Evolutionary conservation across 352 stramenopile genomes (phyloP).

Genomic region (Phytopythium sindhum): DNA sequence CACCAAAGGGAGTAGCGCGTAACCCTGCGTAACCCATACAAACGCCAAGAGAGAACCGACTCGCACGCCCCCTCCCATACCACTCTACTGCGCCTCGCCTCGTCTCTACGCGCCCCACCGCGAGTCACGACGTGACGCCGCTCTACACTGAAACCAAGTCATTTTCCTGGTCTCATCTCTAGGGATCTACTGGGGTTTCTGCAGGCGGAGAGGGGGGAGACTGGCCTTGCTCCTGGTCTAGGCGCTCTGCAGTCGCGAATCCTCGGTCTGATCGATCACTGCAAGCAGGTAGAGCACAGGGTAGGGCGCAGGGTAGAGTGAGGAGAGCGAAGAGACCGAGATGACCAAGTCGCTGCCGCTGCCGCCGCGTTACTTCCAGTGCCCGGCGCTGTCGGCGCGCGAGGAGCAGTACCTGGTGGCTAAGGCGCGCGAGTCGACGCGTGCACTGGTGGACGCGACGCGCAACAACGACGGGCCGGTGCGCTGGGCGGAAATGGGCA

Average conservation of each 20-base stretch:
- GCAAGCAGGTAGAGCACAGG: no score
- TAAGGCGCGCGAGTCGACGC: constrained; percentile 61
- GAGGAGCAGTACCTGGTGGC: constrained; percentile 54
- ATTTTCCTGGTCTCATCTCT: neutral
- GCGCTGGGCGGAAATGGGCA: constrained; percentile 50
- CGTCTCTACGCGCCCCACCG: neutral
- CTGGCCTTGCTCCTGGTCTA: no score
- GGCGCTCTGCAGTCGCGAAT: neutral
- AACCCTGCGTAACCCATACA: constrained; percentile 5
- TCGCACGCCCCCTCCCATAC: neutral
- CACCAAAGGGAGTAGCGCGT: no score
- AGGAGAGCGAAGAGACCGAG: neutral
- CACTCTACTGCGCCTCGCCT: neutral
- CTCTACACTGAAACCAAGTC: neutral
- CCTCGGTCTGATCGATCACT: neutral
- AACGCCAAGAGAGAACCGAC: neutral
- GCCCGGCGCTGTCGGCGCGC: constrained; percentile 42
- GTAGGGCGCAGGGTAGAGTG: neutral
- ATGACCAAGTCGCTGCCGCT: constrained; percentile 46
- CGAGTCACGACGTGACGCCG: neutral
- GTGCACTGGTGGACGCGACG: constrained; percentile 52
- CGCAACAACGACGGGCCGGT: constrained; percentile 57
- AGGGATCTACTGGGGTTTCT: no score
- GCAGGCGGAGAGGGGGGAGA: no score
- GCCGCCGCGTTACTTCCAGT: constrained; percentile 53